Base-by-base conservation (phyloP, 441 rosid species). In the Sinapis alba region DNA sequence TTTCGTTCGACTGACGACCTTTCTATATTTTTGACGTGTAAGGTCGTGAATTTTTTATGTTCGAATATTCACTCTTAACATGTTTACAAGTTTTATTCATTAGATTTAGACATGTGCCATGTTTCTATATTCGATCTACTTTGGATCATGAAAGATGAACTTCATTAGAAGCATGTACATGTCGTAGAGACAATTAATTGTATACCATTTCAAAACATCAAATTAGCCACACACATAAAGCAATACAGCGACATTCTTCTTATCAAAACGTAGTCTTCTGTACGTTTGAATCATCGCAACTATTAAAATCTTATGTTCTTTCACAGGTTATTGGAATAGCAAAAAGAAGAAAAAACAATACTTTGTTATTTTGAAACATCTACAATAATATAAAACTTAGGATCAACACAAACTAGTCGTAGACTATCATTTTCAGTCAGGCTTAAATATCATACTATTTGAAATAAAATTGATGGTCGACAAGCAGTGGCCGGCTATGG, bases 21-120 rank as follows among this genome's bases (percentile, higher is more conserved):
- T 58, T 38, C 38, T 20, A 24, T 36, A 10, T 50, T 7, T 23
- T 30, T 50, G 57, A 68, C 72, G 30, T 23, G 16, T 45, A 21
- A 59, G 19, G 26, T 45, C 16, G 2, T 50, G 62, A 27, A 67
- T 23, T 23, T 65, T 47, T 51, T 47, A 61, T 62, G 69, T 61
- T 27, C 69, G 62, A 61, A 18, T 28, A 1, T 66, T 20, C 38
- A 28, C 5, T 19, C 18, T 36, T 15, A 30, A 28, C 27, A 74
- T 26, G 58, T 30, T 74, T 16, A 4, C 26, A 19, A 38, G 9
- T 6, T 59, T 43, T 24, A n/a, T 10, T 32, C 47, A 13, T 41
- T 41, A 41, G 16, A 41, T 41, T 41, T 41, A 12, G 10, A 15
- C 38, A 32, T 10, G 16, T 32, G 62, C 62, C 8, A 27, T 61